phyloP scores from a whole-genome alignment of 768 basidiomycete genomes.

The Podaxis carcinomalis region DNA sequence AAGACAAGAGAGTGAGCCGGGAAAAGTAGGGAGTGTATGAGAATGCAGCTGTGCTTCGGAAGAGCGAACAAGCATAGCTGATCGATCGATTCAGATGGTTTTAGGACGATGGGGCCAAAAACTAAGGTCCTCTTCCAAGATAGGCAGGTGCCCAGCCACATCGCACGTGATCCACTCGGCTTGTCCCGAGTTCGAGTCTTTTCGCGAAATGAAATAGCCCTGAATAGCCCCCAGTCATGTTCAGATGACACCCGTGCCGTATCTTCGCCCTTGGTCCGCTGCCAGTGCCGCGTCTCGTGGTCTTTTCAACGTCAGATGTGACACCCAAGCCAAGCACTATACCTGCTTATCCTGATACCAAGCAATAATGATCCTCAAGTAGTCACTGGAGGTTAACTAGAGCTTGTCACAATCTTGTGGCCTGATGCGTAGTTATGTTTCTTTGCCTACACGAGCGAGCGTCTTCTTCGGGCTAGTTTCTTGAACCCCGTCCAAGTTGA shows the following conservation, averaged over 20 bases:
- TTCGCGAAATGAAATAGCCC: slow-evolving; percentile 10
- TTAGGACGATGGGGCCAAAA: slow-evolving; percentile 24
- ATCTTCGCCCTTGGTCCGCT: neutral
- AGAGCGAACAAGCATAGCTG: slow-evolving; percentile 18
- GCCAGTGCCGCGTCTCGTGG: neutral
- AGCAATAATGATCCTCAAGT: neutral
- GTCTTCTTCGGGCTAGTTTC: neutral
- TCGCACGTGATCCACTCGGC: slow-evolving; percentile 3
- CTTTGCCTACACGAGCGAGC: neutral
- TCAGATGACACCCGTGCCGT: slow-evolving; percentile 8
- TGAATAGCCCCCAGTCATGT: neutral
- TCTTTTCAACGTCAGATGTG: neutral
- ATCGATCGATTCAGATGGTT: slow-evolving; percentile 32
- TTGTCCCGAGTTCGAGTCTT: neutral
- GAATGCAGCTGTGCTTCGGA: slow-evolving; percentile 16
- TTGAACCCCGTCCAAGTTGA: neutral
- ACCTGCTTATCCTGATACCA: neutral
- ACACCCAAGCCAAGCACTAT: neutral
- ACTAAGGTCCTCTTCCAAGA: slow-evolving; percentile 23
- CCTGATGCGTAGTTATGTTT: neutral
- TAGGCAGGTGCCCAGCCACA: slow-evolving; percentile 23
- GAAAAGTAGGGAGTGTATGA: slow-evolving; percentile 14
- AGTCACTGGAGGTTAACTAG: neutral
- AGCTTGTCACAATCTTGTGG: neutral
- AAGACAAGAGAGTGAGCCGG: slow-evolving; percentile 21